phyloP scores from a whole-genome alignment of 129 eudicot genomes.

The Saposhnikovia divaricata region DNA sequence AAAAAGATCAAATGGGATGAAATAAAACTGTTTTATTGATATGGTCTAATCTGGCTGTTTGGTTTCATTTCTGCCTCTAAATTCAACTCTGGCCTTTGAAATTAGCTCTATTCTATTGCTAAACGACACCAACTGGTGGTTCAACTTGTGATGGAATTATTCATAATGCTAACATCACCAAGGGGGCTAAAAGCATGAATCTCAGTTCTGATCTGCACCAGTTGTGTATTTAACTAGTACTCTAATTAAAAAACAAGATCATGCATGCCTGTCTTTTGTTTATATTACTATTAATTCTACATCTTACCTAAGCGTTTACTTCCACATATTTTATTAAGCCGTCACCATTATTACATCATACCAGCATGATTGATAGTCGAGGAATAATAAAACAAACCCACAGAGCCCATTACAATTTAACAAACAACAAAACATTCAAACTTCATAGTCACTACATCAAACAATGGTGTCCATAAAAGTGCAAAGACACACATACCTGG shows the following conservation, averaged over 20 bases:
- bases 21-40: slow-evolving; percentile 3
- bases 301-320: slow-evolving; percentile 18
- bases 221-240: slow-evolving; percentile 8
- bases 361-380: neutral
- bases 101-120: slow-evolving; percentile 3
- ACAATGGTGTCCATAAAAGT: slow-evolving; percentile 10
- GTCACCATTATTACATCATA: slow-evolving; percentile 9
- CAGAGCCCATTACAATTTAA: slow-evolving; percentile 1
- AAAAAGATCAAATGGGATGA: slow-evolving; percentile 4
- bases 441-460: slow-evolving; percentile 4
- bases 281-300: neutral
- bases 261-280: slow-evolving; percentile 3
- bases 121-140: slow-evolving; percentile 18
- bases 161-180: slow-evolving; percentile 10
- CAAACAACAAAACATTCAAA: neutral
- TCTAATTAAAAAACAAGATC: neutral
- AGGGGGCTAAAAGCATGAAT: slow-evolving; percentile 10
- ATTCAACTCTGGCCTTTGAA: slow-evolving; percentile 13
- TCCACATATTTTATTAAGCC: slow-evolving; percentile 1
- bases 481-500: slow-evolving; percentile 6
- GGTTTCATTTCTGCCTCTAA: slow-evolving; percentile 1
- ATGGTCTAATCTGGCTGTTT: slow-evolving; percentile 12
- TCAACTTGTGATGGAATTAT: neutral
- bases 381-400: neutral
- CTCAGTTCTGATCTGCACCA: slow-evolving; percentile 9